Evolutionary conservation across 495 filamentous ascomycete species (phyloP).

Genomic region (Aspergillus egyptiacus): DNA sequence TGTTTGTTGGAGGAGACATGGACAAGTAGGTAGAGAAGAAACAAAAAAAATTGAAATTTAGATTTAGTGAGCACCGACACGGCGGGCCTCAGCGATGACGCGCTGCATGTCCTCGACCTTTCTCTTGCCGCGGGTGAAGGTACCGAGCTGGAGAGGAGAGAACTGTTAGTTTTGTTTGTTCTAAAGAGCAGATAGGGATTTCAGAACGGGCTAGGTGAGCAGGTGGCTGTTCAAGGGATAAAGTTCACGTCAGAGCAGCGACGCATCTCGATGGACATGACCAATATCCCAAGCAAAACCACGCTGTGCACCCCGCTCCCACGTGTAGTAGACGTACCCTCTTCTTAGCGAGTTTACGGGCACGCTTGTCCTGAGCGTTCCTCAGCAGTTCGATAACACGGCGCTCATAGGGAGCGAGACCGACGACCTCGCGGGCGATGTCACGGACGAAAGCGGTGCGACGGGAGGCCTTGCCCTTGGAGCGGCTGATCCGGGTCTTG

Average conservation of each 20-base stretch:
- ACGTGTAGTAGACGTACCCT: slow-evolving; percentile 53
- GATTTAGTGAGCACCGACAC: slow-evolving; percentile 67
- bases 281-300: background rate
- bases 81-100: slow-evolving; percentile 92
- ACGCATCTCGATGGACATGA: background rate
- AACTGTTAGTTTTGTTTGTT: slow-evolving; percentile 15
- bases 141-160: slow-evolving; percentile 63
- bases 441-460: slow-evolving; percentile 88
- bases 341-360: slow-evolving; percentile 98
- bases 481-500: slow-evolving; percentile 81
- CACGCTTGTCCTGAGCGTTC: slow-evolving; percentile 99
- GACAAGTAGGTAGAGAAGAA: slow-evolving; percentile 22
- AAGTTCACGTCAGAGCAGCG: background rate
- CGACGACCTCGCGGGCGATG: slow-evolving; percentile 88
- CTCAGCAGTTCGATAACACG: slow-evolving; percentile 97
- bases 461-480: slow-evolving; percentile 88
- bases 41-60: slow-evolving; percentile 20
- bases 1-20: slow-evolving; percentile 21
- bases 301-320: background rate
- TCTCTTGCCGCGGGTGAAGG: slow-evolving; percentile 93
- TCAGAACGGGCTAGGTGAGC: background rate
- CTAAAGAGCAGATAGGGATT: background rate
- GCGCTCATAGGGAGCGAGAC: slow-evolving; percentile 94
- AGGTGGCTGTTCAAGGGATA: background rate
- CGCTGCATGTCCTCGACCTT: slow-evolving; percentile 98